Evolutionary conservation across 176 grass and related monocot genomes (phyloP), one percentile per base, ranked within the genome.

Genomic region (Oryza punctata): DNA sequence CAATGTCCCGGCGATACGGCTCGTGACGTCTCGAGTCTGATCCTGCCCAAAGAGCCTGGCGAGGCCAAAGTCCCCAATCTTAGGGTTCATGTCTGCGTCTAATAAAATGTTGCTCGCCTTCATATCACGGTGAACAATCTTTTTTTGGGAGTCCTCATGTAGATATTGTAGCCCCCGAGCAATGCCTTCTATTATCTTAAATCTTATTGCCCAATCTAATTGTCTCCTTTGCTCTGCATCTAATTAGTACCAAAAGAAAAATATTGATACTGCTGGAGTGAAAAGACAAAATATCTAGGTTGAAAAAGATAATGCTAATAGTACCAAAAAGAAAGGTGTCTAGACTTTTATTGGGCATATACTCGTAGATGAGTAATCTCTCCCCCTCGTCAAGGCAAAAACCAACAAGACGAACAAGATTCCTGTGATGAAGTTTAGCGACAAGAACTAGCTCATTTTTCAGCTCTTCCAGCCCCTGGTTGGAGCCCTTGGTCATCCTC

Each of bases 131-230:
- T 82, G 85, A 28, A 90, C 65, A 4, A 90, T 84, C 26, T 82
- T 82, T 46, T 50, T 57, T 2, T 78, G 74, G 41, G 84, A 90
- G 15, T 90, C 84, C 32, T 90, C 70, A 7, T 87, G 89, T 65
- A 90, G 84, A 70, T 90, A 90, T 11, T 86, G 88, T 63, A 90
- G 18, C 27, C 79, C 84, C 21, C 85, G 88, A 44, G 79, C 89
- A 7, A 61, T 24, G 3, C 84, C 80, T 84, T 90, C 89, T 18
- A 87, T 87, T 28, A 90, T 87, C 13, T 40, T 73, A 69, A 84
- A 87, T 4, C 80, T 69, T 49, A 41, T 80, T 3, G 7, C 32
- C 84, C 84, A 90, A 3, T 84, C 75, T 8, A 90, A 25, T 0
- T 13, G 11, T 25, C 8, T 67, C 83, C 68, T 83, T 87, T 61